Base-by-base conservation (phyloP, 2,329 filamentous ascomycete genomes). In the Cordyceps cicadae region DNA sequence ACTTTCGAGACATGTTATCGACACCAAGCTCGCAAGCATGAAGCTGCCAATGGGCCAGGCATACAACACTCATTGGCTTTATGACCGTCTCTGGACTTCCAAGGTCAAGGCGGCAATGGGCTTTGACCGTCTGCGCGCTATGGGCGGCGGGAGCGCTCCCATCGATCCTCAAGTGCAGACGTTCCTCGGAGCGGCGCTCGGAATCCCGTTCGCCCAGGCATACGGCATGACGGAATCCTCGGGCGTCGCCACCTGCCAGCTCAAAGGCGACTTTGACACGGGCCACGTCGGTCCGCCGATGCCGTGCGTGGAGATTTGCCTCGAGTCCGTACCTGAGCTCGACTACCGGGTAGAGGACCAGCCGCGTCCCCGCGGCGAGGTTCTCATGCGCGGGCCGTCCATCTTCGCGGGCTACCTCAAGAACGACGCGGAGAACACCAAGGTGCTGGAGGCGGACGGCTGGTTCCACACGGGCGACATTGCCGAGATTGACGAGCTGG, bases 381-480 rank as follows among this genome's bases (percentile, higher is more conserved):
- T 99, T 34, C 81, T 97, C 24, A 75, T 97, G 56, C 86, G 93
- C 49, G 91, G 92, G 1, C 84, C 86, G n/a, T 83, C 83, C 64
- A 79, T 92, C 59, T 97, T 97, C 81, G 79, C 77, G 57, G 90
- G 91, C 71, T 99, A 99, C 77, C 93, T 87, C 80, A 91, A 90
- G 77, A 95, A 96, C 74, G 82, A 86, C 0, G 91, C 89, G 64
- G 93, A 97, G 80, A 97, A 93, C 1, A 76, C 79, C 62, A 94
- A 94, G 75, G 81, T 87, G 0, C 79, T 97, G 51, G 90, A 93
- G 9, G 79, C 87, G 37, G 92, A 97, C 65, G 94, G 94, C 63
- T 99, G 94, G 94, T 97, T 99, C 83, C 89, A 89, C 72, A 97
- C 92, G 0, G 94, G 94, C 60, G 94, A 99, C 69, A 93, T 99